phyloP scores from a whole-genome alignment of 306 rosid species.

The Ziziphus jujuba region DNA sequence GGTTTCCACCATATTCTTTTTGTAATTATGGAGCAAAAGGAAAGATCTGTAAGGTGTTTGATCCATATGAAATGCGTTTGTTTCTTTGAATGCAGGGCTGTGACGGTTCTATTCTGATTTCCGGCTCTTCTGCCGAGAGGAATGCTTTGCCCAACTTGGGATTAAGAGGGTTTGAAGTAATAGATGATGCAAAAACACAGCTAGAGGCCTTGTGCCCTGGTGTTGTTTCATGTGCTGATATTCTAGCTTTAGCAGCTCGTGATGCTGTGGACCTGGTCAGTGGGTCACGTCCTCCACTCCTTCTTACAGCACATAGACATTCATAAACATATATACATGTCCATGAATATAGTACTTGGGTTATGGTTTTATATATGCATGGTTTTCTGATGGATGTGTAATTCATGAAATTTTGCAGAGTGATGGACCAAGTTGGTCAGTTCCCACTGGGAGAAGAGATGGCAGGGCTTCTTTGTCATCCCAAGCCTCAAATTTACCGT shows the following conservation, averaged over 20 bases:
- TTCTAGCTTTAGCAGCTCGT: constrained; percentile 68
- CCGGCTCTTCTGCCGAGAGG: constrained; percentile 46
- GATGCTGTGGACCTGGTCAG: constrained; percentile 66
- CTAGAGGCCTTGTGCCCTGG: constrained; percentile 65
- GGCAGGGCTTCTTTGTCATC: constrained; percentile 53
- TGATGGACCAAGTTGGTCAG: constrained; percentile 73
- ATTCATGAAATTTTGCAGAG: constrained; percentile 31
- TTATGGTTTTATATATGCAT: neutral
- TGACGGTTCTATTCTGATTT: constrained; percentile 59
- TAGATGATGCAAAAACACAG: constrained; percentile 69
- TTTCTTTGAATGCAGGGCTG: constrained; percentile 46
- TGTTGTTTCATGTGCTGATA: constrained; percentile 68
- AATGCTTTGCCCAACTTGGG: constrained; percentile 54
- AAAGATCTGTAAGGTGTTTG: neutral
- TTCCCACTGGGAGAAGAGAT: constrained; percentile 69
- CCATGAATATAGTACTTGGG: neutral
- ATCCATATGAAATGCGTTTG: neutral
- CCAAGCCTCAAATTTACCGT: constrained; percentile 61
- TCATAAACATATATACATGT: neutral
- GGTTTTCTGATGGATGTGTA: neutral
- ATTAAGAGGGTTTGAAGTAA: constrained; percentile 69
- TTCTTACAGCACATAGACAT: too few relatives aligned
- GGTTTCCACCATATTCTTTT: constrained; percentile 15
- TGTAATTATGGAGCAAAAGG: too few relatives aligned
- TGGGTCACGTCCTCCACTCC: too few relatives aligned